Conservation (phyloP, 1,284 basidiomycete species). For the Ganoderma meredithae region DNA sequence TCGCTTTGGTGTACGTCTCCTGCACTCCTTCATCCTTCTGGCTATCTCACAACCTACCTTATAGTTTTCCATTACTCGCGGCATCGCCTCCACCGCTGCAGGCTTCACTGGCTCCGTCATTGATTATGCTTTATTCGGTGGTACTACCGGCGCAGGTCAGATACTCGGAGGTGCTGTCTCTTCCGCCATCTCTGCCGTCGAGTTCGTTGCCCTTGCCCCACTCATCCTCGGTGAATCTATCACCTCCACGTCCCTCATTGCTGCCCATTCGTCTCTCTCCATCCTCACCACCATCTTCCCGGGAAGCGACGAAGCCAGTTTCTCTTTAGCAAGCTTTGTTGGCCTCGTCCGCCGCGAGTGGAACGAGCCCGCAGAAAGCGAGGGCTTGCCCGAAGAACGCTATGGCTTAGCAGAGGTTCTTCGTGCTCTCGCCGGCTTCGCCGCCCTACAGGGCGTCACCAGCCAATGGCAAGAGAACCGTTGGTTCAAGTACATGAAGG, state of each 20-base stretch:
- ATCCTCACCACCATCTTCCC: conserved; percentile 75
- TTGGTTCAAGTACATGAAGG: conserved; percentile 70
- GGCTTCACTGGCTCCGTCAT: conserved; percentile 63
- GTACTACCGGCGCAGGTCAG: conserved; percentile 61
- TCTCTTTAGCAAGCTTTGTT: conserved; percentile 81
- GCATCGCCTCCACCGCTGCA: conserved; percentile 63
- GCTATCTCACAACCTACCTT: conserved; percentile 11
- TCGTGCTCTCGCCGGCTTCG: conserved; percentile 77
- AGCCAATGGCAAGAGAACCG: conserved; percentile 76
- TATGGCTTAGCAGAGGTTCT: conserved; percentile 71
- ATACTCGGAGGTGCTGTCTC: conserved; percentile 64
- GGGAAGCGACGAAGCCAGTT: conserved; percentile 77
- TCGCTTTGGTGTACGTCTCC: conserved; percentile 63
- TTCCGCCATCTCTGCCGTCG: conserved; percentile 68
- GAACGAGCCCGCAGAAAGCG: conserved; percentile 59
- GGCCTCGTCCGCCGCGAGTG: conserved; percentile 74
- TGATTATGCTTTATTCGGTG: conserved; percentile 71
- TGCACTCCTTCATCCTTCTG: conserved; percentile 16
- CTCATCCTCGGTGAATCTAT: conserved; percentile 78
- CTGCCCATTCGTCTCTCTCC: conserved; percentile 77
- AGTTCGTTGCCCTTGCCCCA: conserved; percentile 74
- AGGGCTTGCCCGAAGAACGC: conserved; percentile 63
- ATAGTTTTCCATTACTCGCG: conserved; percentile 74
- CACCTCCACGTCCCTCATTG: conserved; percentile 75
- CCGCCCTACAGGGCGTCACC: conserved; percentile 78